Evolutionary conservation across 768 basidiomycete genomes (phyloP), one percentile per base, ranked within the genome.

Genomic region (Dioszegia hungarica): DNA sequence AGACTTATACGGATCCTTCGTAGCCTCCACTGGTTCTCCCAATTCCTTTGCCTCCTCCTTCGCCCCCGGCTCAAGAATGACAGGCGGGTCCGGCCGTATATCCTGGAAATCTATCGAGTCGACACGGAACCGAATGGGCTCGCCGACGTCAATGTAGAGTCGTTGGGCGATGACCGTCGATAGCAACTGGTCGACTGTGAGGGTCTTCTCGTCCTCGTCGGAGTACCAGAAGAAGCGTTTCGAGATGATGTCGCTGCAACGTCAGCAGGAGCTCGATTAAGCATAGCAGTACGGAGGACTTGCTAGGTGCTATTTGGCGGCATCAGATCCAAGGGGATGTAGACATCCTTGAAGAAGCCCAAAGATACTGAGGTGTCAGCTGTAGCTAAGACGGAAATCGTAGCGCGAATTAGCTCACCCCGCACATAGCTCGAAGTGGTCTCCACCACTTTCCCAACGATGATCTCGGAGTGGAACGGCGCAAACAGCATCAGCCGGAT

Each of bases 311-410:
- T 70, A 25, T 90, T 87, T 66, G 86, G 83, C 1, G 93, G 92
- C 5, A 97, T 83, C 56, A 89, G 86, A 2, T 82, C 78, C 0
- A 82, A 77, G 0, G 91, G 89, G 43, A 97, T 82, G 70, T 90
- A 89, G 22, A 97, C 86, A 66, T 97, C 92, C 75, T 91, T 89
- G 68, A 98, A 98, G 79, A 98, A 97, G 19, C 86, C 88, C 17
- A 95, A 75, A 20, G 86, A 83, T 25, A 94, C 92, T 94, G 65
- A 15, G 40, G 25, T 19, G 27, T 60, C 37, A 55, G 58, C 36
- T 40, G 55, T 19, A 49, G 54, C 22, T 34, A 12, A 34, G n/a
- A 33, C 41, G 17, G 14, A 5, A 34, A 27, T 33, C 31, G 31
- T n/a, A n/a, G n/a, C 19, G 28, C 22, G 4, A 62, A 24, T 20